Base-by-base conservation (phyloP, 78 protist genomes). In the Planoprotostelium fungivorum region DNA sequence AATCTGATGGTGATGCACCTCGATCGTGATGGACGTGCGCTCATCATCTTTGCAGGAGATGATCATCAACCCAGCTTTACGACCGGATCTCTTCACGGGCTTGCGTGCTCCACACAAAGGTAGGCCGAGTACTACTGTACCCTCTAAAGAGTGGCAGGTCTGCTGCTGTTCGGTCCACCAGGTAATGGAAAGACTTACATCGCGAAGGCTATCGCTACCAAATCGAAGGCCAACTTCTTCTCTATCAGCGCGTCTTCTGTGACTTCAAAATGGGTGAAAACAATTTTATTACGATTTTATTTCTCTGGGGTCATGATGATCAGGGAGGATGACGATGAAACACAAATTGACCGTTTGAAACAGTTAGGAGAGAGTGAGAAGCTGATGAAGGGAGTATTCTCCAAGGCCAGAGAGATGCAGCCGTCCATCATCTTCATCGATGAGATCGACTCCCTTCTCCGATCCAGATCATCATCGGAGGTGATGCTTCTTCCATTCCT, bases 131-230 rank as follows among this genome's bases (percentile, higher is more conserved):
- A 28, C 34, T 5, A 84, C 29, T 29, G 31, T 89, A 1, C 16
- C 9, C 37, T 9, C 38, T 37, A 63, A 51, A 28, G 37, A 37
- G 84, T 85, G 63, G 9, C 89, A 1, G 88, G 92, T n/a, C 37
- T 96, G 29, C 83, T 96, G 1, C 88, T 96, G 16, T 96, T 93
- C 87, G 97, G 97, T 28, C 97, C 97, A 36, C 97, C 97, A 28
- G 97, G 97, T 1, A 94, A 84, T 83, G 96, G 97, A 37, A 94
- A 94, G 84, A 94, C 96, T 86, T 36, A 94, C 88, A 89, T 97
- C 29, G 97, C 99, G 29, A 97, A 97, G 93, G 99, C 99, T 0
- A 98, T 96, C 34, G 99, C 99, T 0, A 89, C 95, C 38, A 99
- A 98, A 95, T 92, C 98, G 89, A 88, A 93, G 1, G 96, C 98